Evolutionary conservation across 2,329 filamentous ascomycete genomes (phyloP).

Genomic region (Eutypella sp.): DNA sequence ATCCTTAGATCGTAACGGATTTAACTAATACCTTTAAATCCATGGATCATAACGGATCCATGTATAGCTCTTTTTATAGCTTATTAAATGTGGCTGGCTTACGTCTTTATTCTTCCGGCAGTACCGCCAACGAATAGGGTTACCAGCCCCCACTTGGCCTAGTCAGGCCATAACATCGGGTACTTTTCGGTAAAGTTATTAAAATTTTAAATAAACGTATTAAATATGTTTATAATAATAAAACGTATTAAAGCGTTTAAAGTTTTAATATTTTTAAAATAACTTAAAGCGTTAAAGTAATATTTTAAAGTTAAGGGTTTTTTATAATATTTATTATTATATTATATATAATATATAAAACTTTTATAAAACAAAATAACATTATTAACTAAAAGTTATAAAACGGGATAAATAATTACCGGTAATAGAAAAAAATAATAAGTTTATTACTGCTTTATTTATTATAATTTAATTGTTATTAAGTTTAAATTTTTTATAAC

Average conservation of each 20-base stretch:
- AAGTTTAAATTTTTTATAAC: not conserved
- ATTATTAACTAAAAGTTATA: not conserved
- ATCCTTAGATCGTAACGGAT: no score
- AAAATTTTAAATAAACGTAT: not conserved
- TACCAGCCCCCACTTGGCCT: no score
- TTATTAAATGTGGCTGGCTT: no score
- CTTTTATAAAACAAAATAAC: not conserved
- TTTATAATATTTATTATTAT: not conserved
- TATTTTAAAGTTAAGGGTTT: not conserved
- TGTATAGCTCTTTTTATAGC: no score
- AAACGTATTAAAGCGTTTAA: not conserved
- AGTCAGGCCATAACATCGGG: no score
- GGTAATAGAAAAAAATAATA: not conserved
- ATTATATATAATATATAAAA: not conserved
- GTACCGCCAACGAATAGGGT: no score
- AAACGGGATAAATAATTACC: not conserved
- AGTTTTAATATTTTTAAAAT: not conserved
- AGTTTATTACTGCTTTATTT: not conserved
- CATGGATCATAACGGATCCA: no score
- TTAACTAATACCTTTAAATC: no score
- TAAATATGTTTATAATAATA: not conserved
- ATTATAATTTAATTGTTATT: not conserved
- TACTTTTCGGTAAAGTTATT: not conserved
- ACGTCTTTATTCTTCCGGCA: no score
- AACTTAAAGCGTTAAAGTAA: not conserved